Conservation (phyloP, 2,329 filamentous ascomycete species). For the Cordyceps cicadae region DNA sequence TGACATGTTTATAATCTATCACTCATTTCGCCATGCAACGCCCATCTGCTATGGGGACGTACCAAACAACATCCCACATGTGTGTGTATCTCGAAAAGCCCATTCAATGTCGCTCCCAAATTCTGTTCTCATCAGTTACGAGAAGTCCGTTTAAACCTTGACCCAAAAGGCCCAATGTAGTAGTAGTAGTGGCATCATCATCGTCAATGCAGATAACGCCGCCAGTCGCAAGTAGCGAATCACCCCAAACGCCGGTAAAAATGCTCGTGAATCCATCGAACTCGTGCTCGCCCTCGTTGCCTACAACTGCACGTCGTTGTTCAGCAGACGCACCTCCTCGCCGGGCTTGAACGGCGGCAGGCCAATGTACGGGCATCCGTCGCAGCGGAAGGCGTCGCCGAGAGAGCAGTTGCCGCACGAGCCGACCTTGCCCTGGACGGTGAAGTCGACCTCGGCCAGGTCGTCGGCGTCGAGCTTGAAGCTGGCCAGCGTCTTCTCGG, state of each 20-base stretch:
- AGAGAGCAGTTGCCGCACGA: constrained; percentile 91
- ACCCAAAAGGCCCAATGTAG: background rate
- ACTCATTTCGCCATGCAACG: constrained; percentile 8
- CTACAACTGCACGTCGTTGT: constrained; percentile 76
- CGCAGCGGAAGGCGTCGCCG: constrained; percentile 79
- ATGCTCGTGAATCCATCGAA: background rate
- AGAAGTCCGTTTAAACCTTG: background rate
- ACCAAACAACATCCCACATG: background rate
- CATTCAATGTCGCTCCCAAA: constrained; percentile 10
- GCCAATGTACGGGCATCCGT: constrained; percentile 72
- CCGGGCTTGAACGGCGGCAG: constrained; percentile 95
- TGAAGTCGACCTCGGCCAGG: constrained; percentile 83
- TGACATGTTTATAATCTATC: background rate
- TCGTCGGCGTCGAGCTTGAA: constrained; percentile 70
- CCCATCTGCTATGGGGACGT: background rate
- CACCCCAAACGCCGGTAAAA: constrained; percentile 5
- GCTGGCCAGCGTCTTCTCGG: constrained; percentile 56
- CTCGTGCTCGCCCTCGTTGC: background rate
- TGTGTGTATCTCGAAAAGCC: background rate
- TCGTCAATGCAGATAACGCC: constrained; percentile 3
- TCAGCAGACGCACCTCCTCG: constrained; percentile 82
- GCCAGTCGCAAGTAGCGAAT: background rate
- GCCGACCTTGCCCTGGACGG: constrained; percentile 91
- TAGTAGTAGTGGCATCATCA: background rate
- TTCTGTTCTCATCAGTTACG: constrained; percentile 5